Conservation (phyloP, 179 eudicot genomes). For the Spinacia oleracea region DNA sequence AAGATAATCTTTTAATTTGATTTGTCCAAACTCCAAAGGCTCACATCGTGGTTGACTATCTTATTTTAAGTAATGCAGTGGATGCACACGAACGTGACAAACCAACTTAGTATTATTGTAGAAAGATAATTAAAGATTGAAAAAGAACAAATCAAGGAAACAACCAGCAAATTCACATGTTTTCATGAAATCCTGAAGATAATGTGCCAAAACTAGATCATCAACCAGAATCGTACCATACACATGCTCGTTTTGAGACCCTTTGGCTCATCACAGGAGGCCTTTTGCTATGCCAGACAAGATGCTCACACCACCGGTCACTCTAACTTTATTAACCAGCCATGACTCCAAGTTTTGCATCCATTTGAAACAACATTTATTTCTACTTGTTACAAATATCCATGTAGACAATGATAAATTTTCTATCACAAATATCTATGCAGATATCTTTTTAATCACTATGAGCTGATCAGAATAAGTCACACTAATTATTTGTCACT, state of each 20-base stretch:
- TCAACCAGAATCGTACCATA: conserved; percentile 58
- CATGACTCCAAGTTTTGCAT: conserved; percentile 90
- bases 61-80: neutral
- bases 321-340: conserved; percentile 70
- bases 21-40: conserved; percentile 6
- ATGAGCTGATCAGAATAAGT: neutral
- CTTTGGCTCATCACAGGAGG: conserved; percentile 98
- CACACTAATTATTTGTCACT: neutral
- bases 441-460: neutral
- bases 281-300: conserved; percentile 79
- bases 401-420: neutral
- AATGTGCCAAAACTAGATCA: neutral
- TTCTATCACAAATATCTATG: neutral
- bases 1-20: neutral
- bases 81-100: neutral
- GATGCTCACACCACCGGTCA: conserved; percentile 65
- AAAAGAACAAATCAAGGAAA: neutral
- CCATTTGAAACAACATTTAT: conserved; percentile 5
- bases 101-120: too few species aligned
- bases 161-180: neutral
- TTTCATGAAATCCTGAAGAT: neutral
- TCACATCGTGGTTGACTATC: neutral
- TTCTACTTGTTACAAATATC: neutral
- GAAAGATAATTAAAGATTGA: too few species aligned
- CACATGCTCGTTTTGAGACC: conserved; percentile 97